Evolutionary conservation across 306 rosid genomes (phyloP), one percentile per base, ranked within the genome.

Genomic region (Vigna trinervia): DNA sequence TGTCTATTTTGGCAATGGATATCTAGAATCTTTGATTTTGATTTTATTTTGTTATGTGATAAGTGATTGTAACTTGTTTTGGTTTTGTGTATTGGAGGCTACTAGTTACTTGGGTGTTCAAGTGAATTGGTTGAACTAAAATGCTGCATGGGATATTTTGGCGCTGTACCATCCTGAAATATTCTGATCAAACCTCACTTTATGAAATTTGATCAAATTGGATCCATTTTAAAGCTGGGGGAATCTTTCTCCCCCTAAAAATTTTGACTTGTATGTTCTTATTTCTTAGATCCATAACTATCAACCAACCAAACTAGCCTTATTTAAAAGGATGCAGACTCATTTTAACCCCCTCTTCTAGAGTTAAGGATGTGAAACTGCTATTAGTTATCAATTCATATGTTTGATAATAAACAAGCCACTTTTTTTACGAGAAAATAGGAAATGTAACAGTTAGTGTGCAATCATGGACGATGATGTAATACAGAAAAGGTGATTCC

Each of bases 21-120:
- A 15, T 70, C 54, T 62, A 60, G 67, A 81, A 63, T 84, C 81
- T 81, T 81, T 19, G 36, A 81, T 74, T 73, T 61, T 11, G 11
- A 10, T 61, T 54, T 19, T n/a, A 22, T 22, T 53, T 23, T 23
- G 53, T 52, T 69, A 61, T 70, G 72, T 54, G 52, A 43, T 11
- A 61, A 75, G 73, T 69, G 54, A 1, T 69, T 76, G 53, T 19
- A 51, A 28, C 47, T n/a, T 32, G 6, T 39, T 59, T 60, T 9
- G 53, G 68, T 39, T 74, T 74, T 69, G 48, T 82, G 74, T 26
- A 62, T 45, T 46, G 28, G 65, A 36, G 26, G 54, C 51, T 47
- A 57, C 7, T 30, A 10, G 28, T 2, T 15, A 5, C 43, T 34
- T 50, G 64, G 19, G 39, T 74, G 39, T 74, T 74, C 23, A 36